A percentile compares a stretch with the other conserved stretches of the same genome.
Evolutionary conservation across 1,284 basidiomycete genomes (phyloP).

Genomic region (Ceratobasidium sp.): DNA sequence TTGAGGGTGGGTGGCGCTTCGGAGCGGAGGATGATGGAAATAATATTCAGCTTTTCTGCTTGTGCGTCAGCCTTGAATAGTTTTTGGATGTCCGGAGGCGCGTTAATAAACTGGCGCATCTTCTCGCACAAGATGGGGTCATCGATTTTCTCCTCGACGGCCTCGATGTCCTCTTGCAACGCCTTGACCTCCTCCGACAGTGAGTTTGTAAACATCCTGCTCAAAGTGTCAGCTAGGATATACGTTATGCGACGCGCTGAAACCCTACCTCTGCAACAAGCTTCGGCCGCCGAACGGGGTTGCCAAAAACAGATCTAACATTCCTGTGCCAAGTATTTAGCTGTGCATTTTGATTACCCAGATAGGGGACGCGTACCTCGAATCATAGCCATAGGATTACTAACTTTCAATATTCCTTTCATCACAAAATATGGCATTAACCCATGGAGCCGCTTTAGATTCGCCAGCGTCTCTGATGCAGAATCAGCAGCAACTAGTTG

Average conservation of each 20-base stretch:
- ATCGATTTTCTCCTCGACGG: constrained; percentile 89
- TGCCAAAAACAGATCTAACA: constrained; percentile 97
- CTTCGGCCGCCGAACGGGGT: constrained; percentile 96
- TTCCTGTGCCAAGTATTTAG: constrained; percentile 56
- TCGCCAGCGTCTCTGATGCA: constrained; percentile 88
- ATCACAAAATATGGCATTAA: constrained; percentile 99
- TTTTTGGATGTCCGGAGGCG: constrained; percentile 88
- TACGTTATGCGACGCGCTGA: not conserved
- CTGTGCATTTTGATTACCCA: not conserved
- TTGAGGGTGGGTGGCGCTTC: constrained; percentile 80
- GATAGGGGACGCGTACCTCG: constrained; percentile 62
- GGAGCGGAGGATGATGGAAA: constrained; percentile 86
- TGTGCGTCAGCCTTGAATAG: constrained; percentile 85
- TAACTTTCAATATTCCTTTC: constrained; percentile 91
- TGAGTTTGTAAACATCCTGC: constrained; percentile 93
- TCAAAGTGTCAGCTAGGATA: constrained; percentile 42
- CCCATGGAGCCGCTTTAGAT: constrained; percentile 93
- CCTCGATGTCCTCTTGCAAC: constrained; percentile 86
- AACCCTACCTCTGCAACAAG: constrained; percentile 81
- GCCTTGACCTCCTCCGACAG: constrained; percentile 89
- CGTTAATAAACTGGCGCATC: constrained; percentile 86
- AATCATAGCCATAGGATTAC: constrained; percentile 97
- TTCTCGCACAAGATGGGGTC: constrained; percentile 91
- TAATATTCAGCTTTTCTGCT: constrained; percentile 80
- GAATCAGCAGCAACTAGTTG: constrained; percentile 94